Evolutionary conservation across 257 asterid species (phyloP).

Genomic region (Lycium barbarum): DNA sequence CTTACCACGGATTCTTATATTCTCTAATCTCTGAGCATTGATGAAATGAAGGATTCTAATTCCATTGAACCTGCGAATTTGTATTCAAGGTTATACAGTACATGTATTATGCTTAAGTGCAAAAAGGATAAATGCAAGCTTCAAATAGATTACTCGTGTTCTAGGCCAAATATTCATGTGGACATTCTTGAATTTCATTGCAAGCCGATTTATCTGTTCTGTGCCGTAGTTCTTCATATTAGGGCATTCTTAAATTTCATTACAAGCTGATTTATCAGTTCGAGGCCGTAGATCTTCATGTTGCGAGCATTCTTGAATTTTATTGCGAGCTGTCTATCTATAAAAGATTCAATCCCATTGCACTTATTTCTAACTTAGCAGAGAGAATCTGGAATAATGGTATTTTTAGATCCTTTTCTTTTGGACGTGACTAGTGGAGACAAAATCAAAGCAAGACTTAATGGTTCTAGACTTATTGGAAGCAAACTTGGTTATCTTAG

Average conservation of each 20-base stretch:
- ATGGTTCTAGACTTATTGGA: not conserved
- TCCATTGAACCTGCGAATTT: not conserved
- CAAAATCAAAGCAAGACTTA: not conserved
- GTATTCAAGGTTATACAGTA: not conserved
- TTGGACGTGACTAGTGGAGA: not conserved
- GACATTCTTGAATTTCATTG: too few species aligned
- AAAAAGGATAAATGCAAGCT: not conserved
- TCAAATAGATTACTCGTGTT: not conserved
- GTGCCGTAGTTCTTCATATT: too few species aligned
- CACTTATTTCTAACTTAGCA: too few species aligned
- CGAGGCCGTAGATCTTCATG: too few species aligned
- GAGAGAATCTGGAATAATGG: too few species aligned
- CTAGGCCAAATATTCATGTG: too few species aligned
- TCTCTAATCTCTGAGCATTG: slow-evolving; percentile 30
- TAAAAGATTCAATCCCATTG: too few species aligned
- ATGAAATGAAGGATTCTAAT: slow-evolving; percentile 31
- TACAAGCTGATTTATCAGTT: too few species aligned
- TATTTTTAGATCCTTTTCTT: not conserved
- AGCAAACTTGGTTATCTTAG: not conserved
- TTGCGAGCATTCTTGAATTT: too few species aligned
- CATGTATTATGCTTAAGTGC: not conserved
- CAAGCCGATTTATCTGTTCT: too few species aligned
- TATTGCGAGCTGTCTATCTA: too few species aligned
- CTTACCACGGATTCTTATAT: not conserved
- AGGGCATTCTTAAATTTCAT: too few species aligned